Percentiles rank a stretch among this genome's conserved stretches.
phyloP scores from a whole-genome alignment of 192 early-diverging fungal species.

The Coemansia sp. region DNA sequence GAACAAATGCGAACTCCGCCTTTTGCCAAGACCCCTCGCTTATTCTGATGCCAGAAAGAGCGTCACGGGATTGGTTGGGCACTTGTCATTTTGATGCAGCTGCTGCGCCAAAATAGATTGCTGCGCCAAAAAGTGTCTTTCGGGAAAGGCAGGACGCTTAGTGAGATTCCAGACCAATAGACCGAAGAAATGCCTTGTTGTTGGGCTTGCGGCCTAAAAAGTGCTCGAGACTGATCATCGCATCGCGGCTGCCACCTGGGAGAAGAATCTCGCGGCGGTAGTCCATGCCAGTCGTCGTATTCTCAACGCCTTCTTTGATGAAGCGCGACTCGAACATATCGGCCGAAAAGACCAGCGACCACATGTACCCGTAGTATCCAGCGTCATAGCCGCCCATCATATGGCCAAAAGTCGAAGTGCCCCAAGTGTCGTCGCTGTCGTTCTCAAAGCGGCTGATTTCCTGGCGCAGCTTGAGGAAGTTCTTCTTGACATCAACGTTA shows the following conservation, averaged over 20 bases:
- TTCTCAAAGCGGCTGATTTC: conserved; percentile 41
- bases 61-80: neutral
- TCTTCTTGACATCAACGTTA: conserved; percentile 37
- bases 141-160: neutral
- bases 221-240: conserved; percentile 63
- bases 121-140: too few species aligned
- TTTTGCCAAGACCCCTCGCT: conserved; percentile 3
- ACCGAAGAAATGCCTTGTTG: conserved; percentile 75
- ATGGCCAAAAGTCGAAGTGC: conserved; percentile 61
- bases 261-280: conserved; percentile 28
- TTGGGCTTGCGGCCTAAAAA: conserved; percentile 85
- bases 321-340: conserved; percentile 81
- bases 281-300: conserved; percentile 19
- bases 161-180: conserved; percentile 56
- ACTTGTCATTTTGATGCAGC: too few species aligned
- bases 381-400: conserved; percentile 76
- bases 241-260: conserved; percentile 62
- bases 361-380: conserved; percentile 77
- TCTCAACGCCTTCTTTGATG: conserved; percentile 59
- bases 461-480: conserved; percentile 54
- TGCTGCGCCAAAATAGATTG: neutral
- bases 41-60: neutral
- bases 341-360: conserved; percentile 75
- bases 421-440: conserved; percentile 55
- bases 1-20: neutral